Percentiles rank a stretch among this genome's conserved stretches.
phyloP scores from a whole-genome alignment of 192 early-diverging fungal genomes.

The Powellomyces hirtus region DNA sequence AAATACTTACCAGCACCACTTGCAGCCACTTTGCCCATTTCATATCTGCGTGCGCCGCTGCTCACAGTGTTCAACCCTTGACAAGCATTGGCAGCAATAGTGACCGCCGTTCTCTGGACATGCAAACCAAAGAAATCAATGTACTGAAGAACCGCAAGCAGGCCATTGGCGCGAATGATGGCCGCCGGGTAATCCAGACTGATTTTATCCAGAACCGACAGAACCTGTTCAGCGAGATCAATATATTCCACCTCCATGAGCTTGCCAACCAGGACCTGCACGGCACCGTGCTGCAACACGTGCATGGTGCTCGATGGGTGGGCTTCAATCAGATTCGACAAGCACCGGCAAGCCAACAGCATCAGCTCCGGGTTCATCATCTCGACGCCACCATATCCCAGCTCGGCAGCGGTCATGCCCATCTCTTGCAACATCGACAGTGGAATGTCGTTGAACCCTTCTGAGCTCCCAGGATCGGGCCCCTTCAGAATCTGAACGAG shows the following conservation, averaged over 20 bases:
- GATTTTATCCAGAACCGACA: slow-evolving; percentile 75
- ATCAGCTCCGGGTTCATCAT: slow-evolving; percentile 70
- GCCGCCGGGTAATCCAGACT: slow-evolving; percentile 68
- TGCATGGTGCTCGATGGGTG: slow-evolving; percentile 64
- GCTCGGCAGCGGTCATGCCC: slow-evolving; percentile 38
- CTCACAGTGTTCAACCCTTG: slow-evolving; percentile 22
- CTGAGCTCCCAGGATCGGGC: slow-evolving; percentile 12
- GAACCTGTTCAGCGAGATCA: slow-evolving; percentile 86
- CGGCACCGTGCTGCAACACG: slow-evolving; percentile 67
- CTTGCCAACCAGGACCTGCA: slow-evolving; percentile 71
- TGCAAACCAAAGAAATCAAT: slow-evolving; percentile 88
- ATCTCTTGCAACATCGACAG: slow-evolving; percentile 32
- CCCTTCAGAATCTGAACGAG: slow-evolving; percentile 64
- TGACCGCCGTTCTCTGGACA: slow-evolving; percentile 77
- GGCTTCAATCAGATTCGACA: slow-evolving; percentile 87
- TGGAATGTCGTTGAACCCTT: slow-evolving; percentile 24
- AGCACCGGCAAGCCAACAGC: slow-evolving; percentile 85
- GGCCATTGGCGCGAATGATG: slow-evolving; percentile 69
- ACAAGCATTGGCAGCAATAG: slow-evolving; percentile 56
- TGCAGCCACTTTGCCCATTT: background rate
- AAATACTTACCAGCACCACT: background rate
- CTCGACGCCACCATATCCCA: slow-evolving; percentile 25
- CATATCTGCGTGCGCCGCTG: background rate
- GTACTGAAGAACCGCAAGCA: slow-evolving; percentile 75
- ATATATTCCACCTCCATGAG: slow-evolving; percentile 86